Percentiles rank a stretch among this genome's conserved stretches.
Conservation (phyloP, 2,329 filamentous ascomycete genomes). For the Pseudopithomyces maydicus region DNA sequence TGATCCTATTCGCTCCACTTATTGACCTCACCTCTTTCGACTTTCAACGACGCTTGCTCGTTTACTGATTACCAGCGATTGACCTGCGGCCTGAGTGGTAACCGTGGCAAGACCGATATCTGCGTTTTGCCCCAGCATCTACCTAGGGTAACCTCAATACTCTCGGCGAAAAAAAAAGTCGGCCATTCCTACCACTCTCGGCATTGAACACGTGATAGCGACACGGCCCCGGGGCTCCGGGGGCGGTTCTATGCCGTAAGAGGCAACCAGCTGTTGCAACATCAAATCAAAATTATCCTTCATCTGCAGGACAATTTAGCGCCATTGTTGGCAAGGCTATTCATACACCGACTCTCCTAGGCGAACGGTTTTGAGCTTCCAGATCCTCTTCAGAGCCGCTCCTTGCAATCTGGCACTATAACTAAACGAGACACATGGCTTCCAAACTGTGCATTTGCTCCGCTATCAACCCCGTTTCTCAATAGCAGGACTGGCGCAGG, state of each 20-base stretch:
- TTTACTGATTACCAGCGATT: slow-evolving; percentile 3
- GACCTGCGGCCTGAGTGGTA: background rate
- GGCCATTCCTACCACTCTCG: background rate
- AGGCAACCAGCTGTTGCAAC: slow-evolving; percentile 11
- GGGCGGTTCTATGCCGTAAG: slow-evolving; percentile 23
- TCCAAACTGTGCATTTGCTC: background rate
- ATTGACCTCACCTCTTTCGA: background rate
- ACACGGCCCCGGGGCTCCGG: no score
- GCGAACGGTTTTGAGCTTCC: slow-evolving; percentile 5
- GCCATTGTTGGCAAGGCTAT: slow-evolving; percentile 3
- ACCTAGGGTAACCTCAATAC: background rate
- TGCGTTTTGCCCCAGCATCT: background rate
- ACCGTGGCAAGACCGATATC: background rate
- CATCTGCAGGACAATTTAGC: slow-evolving; percentile 13
- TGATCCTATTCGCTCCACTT: slow-evolving; percentile 6
- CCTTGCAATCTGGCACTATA: background rate
- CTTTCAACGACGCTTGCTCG: background rate
- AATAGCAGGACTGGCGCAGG: no score
- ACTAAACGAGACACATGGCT: background rate
- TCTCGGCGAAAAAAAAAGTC: background rate
- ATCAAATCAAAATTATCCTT: slow-evolving; percentile 36
- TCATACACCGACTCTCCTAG: slow-evolving; percentile 1
- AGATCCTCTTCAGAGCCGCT: slow-evolving; percentile 1
- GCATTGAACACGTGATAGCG: background rate
- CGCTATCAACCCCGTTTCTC: no score